Conservation (phyloP, 2,329 filamentous ascomycete genomes). For the Harringtonia lauricola region DNA sequence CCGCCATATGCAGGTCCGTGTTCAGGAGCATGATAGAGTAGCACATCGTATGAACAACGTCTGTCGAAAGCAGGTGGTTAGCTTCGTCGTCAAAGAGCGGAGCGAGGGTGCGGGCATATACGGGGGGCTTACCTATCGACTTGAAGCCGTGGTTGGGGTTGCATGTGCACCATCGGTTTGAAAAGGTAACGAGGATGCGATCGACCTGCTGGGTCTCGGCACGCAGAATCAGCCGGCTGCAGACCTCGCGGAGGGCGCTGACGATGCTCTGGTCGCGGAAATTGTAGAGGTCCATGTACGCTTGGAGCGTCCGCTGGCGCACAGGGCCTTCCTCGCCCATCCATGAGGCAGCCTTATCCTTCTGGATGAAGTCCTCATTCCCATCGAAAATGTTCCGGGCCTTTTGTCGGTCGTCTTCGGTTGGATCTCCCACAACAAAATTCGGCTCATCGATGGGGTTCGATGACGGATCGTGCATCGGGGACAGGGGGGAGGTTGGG, state of each 20-base stretch:
- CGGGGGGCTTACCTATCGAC: conserved; percentile 64
- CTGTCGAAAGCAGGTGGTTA: conserved; percentile 31
- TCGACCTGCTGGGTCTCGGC: conserved; percentile 97
- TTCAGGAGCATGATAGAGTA: conserved; percentile 94
- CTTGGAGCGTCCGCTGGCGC: conserved; percentile 48
- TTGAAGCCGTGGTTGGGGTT: conserved; percentile 93
- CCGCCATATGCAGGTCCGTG: conserved; percentile 88
- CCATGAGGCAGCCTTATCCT: conserved; percentile 74
- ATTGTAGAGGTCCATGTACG: conserved; percentile 90
- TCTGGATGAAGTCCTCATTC: conserved; percentile 68
- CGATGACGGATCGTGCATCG: neutral
- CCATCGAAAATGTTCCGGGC: conserved; percentile 79
- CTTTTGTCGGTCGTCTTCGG: conserved; percentile 62
- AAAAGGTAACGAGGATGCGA: conserved; percentile 81
- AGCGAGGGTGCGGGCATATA: too few relatives aligned
- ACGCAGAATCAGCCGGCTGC: conserved; percentile 68
- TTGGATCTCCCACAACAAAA: conserved; percentile 45
- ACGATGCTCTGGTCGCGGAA: conserved; percentile 76
- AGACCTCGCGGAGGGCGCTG: conserved; percentile 66
- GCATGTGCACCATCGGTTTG: conserved; percentile 84
- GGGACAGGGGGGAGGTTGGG: conserved; percentile 20
- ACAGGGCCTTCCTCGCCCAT: conserved; percentile 65
- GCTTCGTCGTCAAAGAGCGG: too few relatives aligned
- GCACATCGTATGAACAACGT: conserved; percentile 93
- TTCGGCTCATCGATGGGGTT: conserved; percentile 46